These are phyloP conservation scores for Microbotryomycetes sp. DNA, from an alignment of 1,284 basidiomycete genomes.

Conservation along the genomic window DNA sequence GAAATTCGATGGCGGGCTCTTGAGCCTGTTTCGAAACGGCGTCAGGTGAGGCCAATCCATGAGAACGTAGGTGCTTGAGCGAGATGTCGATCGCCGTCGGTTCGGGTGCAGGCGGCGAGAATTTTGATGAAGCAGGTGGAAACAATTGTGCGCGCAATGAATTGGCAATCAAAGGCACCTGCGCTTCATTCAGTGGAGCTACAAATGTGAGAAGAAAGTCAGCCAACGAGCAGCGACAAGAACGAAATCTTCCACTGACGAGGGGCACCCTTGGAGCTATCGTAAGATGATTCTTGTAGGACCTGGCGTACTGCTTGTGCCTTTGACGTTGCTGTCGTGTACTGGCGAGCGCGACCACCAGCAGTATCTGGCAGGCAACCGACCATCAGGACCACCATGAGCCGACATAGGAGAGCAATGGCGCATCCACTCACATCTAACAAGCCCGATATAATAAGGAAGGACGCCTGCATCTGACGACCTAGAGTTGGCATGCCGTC, in stretches of 20 bases:
- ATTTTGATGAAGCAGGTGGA: constrained; percentile 17
- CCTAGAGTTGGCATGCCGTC: no score
- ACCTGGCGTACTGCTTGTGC: no score
- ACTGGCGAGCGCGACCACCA: no score
- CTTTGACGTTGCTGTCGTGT: no score
- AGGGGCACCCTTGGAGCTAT: neutral
- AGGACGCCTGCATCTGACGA: no score
- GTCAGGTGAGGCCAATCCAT: constrained; percentile 16
- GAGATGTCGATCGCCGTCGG: constrained; percentile 25
- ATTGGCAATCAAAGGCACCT: constrained; percentile 30
- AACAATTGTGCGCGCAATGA: constrained; percentile 29
- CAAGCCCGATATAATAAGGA: no score
- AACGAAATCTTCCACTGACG: no score
- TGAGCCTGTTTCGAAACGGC: constrained; percentile 3
- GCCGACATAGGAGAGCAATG: no score
- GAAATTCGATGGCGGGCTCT: constrained; percentile 63
- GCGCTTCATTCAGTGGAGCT: constrained; percentile 26
- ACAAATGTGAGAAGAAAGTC: neutral
- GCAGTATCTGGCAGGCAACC: no score
- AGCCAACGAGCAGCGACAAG: neutral
- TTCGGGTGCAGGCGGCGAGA: constrained; percentile 18
- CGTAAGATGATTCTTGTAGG: neutral
- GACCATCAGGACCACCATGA: no score
- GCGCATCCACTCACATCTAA: no score
- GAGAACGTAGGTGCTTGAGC: constrained; percentile 16